phyloP scores from a whole-genome alignment of 345 rosid species.

The Cardamine occulta region DNA sequence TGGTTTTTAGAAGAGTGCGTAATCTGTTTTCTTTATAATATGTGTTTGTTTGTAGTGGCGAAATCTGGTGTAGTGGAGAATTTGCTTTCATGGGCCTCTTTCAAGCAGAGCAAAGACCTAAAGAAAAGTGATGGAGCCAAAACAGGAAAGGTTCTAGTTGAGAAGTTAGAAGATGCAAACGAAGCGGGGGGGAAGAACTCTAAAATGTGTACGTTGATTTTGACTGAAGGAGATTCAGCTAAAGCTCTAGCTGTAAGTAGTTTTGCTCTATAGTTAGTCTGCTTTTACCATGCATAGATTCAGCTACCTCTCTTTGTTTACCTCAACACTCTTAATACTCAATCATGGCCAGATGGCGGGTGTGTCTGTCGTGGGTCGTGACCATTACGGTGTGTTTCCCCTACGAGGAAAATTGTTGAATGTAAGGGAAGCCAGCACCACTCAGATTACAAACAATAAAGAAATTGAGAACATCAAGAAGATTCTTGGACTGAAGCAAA shows the following conservation, averaged over 20 bases:
- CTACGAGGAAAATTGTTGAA: slow-evolving; percentile 91
- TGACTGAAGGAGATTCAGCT: slow-evolving; percentile 99
- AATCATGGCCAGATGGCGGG: slow-evolving; percentile 70
- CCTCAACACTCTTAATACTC: slow-evolving; percentile 24
- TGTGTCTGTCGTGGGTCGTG: slow-evolving; percentile 61
- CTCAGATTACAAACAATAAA: slow-evolving; percentile 78
- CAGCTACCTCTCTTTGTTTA: neutral
- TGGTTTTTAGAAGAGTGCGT: neutral
- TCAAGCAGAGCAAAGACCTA: slow-evolving; percentile 84
- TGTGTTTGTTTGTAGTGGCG: slow-evolving; percentile 54
- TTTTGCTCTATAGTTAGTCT: neutral
- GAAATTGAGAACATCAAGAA: slow-evolving; percentile 88
- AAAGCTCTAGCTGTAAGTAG: slow-evolving; percentile 89
- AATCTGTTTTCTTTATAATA: neutral
- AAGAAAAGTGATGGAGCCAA: slow-evolving; percentile 93
- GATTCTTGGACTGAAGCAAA: slow-evolving; percentile 94
- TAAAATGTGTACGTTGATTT: slow-evolving; percentile 74
- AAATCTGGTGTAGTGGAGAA: slow-evolving; percentile 81
- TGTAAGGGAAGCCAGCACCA: slow-evolving; percentile 90
- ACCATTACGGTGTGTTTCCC: slow-evolving; percentile 86
- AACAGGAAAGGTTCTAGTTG: slow-evolving; percentile 60
- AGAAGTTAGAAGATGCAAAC: slow-evolving; percentile 90
- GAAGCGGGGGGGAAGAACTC: slow-evolving; percentile 90
- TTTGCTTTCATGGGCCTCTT: slow-evolving; percentile 89
- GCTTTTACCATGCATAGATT: neutral